phyloP scores from a whole-genome alignment of 2,329 filamentous ascomycete genomes.

The Hymenoscyphus albidus region DNA sequence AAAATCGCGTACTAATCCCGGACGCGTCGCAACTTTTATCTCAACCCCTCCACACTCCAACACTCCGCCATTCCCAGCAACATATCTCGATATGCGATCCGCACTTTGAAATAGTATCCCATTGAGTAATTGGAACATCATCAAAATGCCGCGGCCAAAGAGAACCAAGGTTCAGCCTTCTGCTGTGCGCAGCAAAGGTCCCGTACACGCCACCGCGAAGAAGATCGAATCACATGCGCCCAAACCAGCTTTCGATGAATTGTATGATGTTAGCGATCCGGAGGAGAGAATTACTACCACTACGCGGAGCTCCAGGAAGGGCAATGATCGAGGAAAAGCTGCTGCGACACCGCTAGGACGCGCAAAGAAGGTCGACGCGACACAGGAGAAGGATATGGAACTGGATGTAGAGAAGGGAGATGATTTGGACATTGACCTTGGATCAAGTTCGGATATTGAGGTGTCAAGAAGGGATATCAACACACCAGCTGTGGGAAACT shows the following conservation, averaged over 20 bases:
- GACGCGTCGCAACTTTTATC: slow-evolving; percentile 1
- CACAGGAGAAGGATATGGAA: slow-evolving; percentile 4
- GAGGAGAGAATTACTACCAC: slow-evolving; percentile 21
- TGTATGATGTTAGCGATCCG: slow-evolving; percentile 34
- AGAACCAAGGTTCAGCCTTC: slow-evolving; percentile 35
- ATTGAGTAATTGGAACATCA: not conserved
- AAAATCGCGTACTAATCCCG: not conserved
- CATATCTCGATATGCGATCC: not conserved
- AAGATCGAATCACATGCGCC: slow-evolving; percentile 11
- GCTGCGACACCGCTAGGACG: slow-evolving; percentile 6
- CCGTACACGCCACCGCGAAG: slow-evolving; percentile 13
- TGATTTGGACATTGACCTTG: slow-evolving; percentile 18
- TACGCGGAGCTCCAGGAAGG: slow-evolving; percentile 21
- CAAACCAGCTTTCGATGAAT: slow-evolving; percentile 25
- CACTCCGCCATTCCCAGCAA: not conserved
- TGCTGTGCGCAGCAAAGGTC: slow-evolving; percentile 22
- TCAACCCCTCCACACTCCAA: not conserved
- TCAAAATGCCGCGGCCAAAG: slow-evolving; percentile 35
- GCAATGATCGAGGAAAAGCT: slow-evolving; percentile 22
- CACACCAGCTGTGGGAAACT: slow-evolving; percentile 33
- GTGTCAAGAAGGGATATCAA: slow-evolving; percentile 28
- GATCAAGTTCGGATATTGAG: slow-evolving; percentile 32
- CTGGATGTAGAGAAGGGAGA: slow-evolving; percentile 9
- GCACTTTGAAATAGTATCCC: not conserved
- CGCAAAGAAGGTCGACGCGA: not conserved